phyloP scores from a whole-genome alignment of 2,329 filamentous ascomycete species.

The Hypocreales sp. region DNA sequence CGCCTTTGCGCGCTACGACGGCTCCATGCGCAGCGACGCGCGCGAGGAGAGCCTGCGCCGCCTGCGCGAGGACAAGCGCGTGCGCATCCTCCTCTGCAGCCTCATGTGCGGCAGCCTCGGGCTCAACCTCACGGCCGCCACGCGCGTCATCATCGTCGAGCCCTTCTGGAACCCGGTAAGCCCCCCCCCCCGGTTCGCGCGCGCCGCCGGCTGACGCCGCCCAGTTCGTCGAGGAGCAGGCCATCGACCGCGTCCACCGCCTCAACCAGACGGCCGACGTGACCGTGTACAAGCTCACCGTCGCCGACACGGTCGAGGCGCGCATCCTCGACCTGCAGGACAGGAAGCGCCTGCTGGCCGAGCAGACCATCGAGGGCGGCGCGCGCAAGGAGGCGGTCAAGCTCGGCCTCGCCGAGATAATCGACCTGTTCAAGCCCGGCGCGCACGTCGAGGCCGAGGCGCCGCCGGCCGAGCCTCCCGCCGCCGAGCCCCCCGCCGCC shows the following conservation, averaged over 20 bases:
- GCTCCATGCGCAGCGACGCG: slow-evolving; percentile 83
- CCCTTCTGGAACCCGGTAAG: slow-evolving; percentile 94
- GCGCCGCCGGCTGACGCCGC: slow-evolving; percentile 3
- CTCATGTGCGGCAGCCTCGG: slow-evolving; percentile 87
- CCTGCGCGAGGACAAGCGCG: slow-evolving; percentile 58
- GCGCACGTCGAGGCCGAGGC: slow-evolving; percentile 11
- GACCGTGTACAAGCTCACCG: slow-evolving; percentile 85
- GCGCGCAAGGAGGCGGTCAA: slow-evolving; percentile 62
- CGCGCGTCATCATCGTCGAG: slow-evolving; percentile 84
- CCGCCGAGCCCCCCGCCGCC: too few species aligned
- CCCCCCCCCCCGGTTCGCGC: slow-evolving; percentile 4
- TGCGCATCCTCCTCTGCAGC: slow-evolving; percentile 78
- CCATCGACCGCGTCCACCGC: slow-evolving; percentile 96
- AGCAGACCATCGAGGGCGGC: slow-evolving; percentile 74
- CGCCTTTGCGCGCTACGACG: slow-evolving; percentile 80
- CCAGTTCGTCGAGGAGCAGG: slow-evolving; percentile 96
- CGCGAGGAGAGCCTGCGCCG: slow-evolving; percentile 73
- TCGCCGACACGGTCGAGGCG: slow-evolving; percentile 77
- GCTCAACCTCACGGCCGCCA: slow-evolving; percentile 87
- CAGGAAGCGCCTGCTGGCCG: slow-evolving; percentile 82
- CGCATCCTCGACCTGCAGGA: slow-evolving; percentile 90
- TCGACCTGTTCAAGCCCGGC: slow-evolving; percentile 72
- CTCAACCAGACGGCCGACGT: slow-evolving; percentile 93
- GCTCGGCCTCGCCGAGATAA: slow-evolving; percentile 82
- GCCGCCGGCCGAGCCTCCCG: slow-evolving; percentile 8